phyloP scores from a whole-genome alignment of 2,329 filamentous ascomycete genomes.

The Trichophyton mentagrophytes region DNA sequence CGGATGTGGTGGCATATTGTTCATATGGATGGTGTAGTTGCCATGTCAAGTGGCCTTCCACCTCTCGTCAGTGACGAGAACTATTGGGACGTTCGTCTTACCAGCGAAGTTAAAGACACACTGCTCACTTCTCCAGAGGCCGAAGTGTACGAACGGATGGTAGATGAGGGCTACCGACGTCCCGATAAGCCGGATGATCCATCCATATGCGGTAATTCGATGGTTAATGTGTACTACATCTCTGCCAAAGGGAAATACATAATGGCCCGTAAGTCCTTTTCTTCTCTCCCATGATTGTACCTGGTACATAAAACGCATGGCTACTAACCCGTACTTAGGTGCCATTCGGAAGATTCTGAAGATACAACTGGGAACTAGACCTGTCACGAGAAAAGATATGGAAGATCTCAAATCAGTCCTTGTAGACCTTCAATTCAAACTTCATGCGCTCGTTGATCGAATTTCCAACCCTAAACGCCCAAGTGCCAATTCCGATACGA shows the following conservation, averaged over 20 bases:
- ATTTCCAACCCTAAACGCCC: conserved; percentile 22
- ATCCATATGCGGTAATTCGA: conserved; percentile 28
- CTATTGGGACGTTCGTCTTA: conserved; percentile 37
- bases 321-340: conserved; percentile 17
- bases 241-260: conserved; percentile 34
- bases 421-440: conserved; percentile 28
- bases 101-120: conserved; percentile 37
- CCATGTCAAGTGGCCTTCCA: conserved; percentile 37
- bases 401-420: conserved; percentile 32
- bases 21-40: conserved; percentile 38
- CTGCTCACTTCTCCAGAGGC: conserved; percentile 28
- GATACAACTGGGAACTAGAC: conserved; percentile 34
- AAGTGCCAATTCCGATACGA: conserved; percentile 5
- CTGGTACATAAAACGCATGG: not conserved
- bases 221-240: conserved; percentile 33
- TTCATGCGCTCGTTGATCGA: conserved; percentile 32
- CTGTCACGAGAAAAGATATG: conserved; percentile 33
- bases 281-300: no score
- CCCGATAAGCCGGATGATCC: conserved; percentile 33
- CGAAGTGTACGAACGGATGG: conserved; percentile 25
- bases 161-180: conserved; percentile 22
- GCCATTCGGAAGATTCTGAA: conserved; percentile 33
- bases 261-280: conserved; percentile 29
- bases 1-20: conserved; percentile 40
- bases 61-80: conserved; percentile 36